phyloP scores from a whole-genome alignment of 257 asterid genomes.

The Petunia secreta region DNA sequence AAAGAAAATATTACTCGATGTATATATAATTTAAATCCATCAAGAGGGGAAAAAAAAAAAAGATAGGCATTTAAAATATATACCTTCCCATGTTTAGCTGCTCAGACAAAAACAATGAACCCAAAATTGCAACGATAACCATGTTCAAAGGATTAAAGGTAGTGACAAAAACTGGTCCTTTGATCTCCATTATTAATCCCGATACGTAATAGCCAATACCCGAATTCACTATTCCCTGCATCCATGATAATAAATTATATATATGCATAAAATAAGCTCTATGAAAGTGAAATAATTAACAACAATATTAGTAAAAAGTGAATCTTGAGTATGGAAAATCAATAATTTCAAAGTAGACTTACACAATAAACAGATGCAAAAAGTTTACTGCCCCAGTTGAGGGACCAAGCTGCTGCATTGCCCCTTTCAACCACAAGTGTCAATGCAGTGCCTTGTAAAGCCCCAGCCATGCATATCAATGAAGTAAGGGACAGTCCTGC shows the following conservation, averaged over 20 bases:
- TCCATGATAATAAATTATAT: neutral
- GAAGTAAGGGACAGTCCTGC: slow-evolving; percentile 65
- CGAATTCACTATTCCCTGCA: slow-evolving; percentile 62
- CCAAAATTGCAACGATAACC: slow-evolving; percentile 53
- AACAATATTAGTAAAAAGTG: neutral
- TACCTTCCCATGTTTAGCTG: slow-evolving; percentile 52
- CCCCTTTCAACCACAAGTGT: slow-evolving; percentile 56
- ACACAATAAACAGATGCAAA: slow-evolving; percentile 62
- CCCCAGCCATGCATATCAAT: slow-evolving; percentile 57
- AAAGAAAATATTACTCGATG: no score
- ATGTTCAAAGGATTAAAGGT: slow-evolving; percentile 52
- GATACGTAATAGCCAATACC: slow-evolving; percentile 54
- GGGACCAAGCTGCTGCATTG: slow-evolving; percentile 51
- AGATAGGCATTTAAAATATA: neutral
- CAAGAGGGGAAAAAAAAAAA: neutral
- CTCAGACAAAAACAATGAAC: slow-evolving; percentile 46
- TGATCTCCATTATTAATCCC: slow-evolving; percentile 48
- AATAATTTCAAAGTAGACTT: neutral
- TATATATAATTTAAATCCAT: neutral
- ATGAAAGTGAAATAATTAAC: neutral
- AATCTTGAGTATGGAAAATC: no score
- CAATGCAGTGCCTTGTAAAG: slow-evolving; percentile 48
- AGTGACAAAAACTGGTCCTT: slow-evolving; percentile 57
- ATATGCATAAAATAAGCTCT: neutral
- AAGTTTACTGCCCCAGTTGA: slow-evolving; percentile 57